These are phyloP conservation scores for Populus euphratica DNA, from an alignment of 345 rosid species.

Conservation along the genomic window DNA sequence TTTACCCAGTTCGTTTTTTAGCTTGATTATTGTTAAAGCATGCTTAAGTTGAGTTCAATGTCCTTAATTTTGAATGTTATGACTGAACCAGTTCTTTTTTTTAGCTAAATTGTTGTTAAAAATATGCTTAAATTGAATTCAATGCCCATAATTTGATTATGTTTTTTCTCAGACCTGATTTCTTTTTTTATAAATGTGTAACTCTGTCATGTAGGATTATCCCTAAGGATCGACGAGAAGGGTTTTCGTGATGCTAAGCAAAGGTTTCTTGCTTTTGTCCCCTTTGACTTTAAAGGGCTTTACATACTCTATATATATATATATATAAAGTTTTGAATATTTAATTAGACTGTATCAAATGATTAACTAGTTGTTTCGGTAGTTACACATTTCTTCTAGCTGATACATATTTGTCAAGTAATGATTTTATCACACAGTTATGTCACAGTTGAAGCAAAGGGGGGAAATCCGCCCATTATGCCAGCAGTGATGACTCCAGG, in stretches of 20 bases:
- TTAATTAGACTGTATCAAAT: not conserved
- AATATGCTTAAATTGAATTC: not conserved
- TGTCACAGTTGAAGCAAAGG: slow-evolving; percentile 50
- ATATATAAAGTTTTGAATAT: not conserved
- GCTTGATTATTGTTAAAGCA: slow-evolving; percentile 3
- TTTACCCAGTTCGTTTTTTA: slow-evolving; percentile 12
- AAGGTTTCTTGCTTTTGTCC: slow-evolving; percentile 40
- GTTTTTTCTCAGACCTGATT: not conserved
- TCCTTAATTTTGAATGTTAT: not conserved
- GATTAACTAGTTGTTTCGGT: not conserved
- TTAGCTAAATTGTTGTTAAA: not conserved
- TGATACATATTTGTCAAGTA: not conserved
- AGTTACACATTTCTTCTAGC: not conserved
- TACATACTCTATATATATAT: not conserved
- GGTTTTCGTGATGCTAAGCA: slow-evolving; percentile 25
- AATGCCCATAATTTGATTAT: not conserved
- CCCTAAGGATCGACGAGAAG: slow-evolving; percentile 34
- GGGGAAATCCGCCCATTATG: slow-evolving; percentile 81
- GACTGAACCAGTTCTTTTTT: not conserved
- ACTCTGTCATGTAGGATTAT: slow-evolving; percentile 42
- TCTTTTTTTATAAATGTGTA: not conserved
- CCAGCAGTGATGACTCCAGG: slow-evolving; percentile 86
- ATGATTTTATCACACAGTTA: slow-evolving; percentile 29
- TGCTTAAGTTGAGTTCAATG: not conserved
- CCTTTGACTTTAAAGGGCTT: not conserved